These are phyloP conservation scores for Cardamine chenopodiifolia DNA, from an alignment of 345 rosid genomes.

Conservation along the genomic window DNA sequence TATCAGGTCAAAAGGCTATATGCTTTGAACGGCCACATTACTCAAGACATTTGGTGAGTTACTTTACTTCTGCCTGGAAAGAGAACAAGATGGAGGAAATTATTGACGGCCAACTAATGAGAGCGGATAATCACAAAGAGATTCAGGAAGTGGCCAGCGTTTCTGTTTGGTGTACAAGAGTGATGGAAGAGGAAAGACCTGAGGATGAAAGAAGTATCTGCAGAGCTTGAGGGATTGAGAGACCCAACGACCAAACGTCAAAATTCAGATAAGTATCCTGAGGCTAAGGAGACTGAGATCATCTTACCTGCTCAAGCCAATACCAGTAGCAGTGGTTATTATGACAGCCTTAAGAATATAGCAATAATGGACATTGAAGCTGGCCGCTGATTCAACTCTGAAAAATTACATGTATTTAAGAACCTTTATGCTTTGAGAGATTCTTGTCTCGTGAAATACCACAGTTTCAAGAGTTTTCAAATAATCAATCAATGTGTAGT, in stretches of 20 bases:
- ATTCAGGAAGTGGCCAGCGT: conserved; percentile 19
- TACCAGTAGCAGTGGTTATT: not conserved
- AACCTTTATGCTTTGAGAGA: no score
- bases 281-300: conserved; percentile 3
- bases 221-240: conserved; percentile 37
- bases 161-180: conserved; percentile 32
- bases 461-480: no score
- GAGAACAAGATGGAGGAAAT: conserved; percentile 20
- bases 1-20: conserved; percentile 42
- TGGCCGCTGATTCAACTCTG: conserved; percentile 14
- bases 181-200: conserved; percentile 47
- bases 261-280: not conserved
- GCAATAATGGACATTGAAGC: not conserved
- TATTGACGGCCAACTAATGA: conserved; percentile 18
- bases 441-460: no score
- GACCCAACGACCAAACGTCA: conserved; percentile 1
- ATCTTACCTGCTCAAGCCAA: not conserved
- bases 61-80: conserved; percentile 27
- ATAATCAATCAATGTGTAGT: no score
- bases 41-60: no score
- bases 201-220: conserved; percentile 40
- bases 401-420: no score
- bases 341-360: conserved; percentile 20
- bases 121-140: conserved; percentile 14
- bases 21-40: conserved; percentile 14